Conservation (phyloP, 352 stramenopile species). For the Elongisporangium anandrum region DNA sequence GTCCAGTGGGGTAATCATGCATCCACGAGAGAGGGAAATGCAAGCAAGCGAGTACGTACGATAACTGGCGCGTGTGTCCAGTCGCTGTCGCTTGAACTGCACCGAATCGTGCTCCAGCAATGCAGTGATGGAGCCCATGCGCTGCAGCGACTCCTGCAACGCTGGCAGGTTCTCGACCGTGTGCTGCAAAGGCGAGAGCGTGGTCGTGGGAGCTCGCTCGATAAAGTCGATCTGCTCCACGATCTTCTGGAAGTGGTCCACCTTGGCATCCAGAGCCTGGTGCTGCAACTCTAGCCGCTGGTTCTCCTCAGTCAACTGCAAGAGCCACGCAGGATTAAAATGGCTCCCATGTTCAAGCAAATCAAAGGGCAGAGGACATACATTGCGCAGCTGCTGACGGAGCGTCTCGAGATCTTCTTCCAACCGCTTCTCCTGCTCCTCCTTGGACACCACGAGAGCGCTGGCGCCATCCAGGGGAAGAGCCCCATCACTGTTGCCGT, state of each 20-base stretch:
- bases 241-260: constrained; percentile 31
- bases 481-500: constrained; percentile 1
- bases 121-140: constrained; percentile 39
- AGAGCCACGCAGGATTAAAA: not conserved
- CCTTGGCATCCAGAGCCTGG: constrained; percentile 32
- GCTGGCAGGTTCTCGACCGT: constrained; percentile 33
- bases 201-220: constrained; percentile 28
- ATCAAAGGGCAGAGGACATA: constrained; percentile 8
- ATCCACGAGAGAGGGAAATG: not conserved
- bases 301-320: constrained; percentile 25
- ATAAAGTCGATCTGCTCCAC: constrained; percentile 39
- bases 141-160: constrained; percentile 39
- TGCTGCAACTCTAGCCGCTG: constrained; percentile 46
- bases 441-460: constrained; percentile 24
- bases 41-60: constrained; percentile 4
- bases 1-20: not conserved
- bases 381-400: constrained; percentile 22
- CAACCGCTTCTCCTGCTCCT: constrained; percentile 38
- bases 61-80: constrained; percentile 39
- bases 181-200: constrained; percentile 42
- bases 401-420: constrained; percentile 32
- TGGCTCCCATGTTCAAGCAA: not conserved
- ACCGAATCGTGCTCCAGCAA: constrained; percentile 41
- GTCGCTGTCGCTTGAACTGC: constrained; percentile 49
- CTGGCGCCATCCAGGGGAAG: not conserved